Conservation (phyloP, 768 basidiomycete genomes). For the Tremella fuciformis region DNA sequence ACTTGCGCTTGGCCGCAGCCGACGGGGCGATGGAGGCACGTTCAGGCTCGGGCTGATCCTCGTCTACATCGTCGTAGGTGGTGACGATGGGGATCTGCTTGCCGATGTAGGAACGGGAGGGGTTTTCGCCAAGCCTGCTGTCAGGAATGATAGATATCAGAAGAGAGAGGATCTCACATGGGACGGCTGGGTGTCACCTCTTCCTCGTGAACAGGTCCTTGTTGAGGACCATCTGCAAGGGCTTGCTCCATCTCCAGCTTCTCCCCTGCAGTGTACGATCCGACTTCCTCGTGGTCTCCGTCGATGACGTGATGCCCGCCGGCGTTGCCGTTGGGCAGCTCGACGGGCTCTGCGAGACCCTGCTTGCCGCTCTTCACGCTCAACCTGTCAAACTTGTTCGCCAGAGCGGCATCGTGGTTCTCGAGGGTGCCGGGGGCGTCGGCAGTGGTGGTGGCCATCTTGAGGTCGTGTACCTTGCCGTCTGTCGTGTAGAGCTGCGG, state of each 20-base stretch:
- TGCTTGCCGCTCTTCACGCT: conserved; percentile 11
- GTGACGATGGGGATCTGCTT: conserved; percentile 44
- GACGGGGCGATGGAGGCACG: not conserved
- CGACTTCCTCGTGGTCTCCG: too few species aligned
- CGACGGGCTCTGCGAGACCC: conserved; percentile 6
- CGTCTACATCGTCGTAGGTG: conserved; percentile 37
- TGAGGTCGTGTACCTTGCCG: conserved; percentile 1
- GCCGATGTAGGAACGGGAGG: conserved; percentile 37
- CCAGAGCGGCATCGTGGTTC: conserved; percentile 11
- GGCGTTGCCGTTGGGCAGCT: conserved; percentile 9
- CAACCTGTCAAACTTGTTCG: conserved; percentile 8
- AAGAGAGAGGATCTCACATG: conserved; percentile 1
- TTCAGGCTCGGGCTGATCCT: conserved; percentile 8
- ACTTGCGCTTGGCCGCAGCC: conserved; percentile 1
- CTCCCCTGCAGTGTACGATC: not conserved
- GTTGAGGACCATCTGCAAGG: not conserved
- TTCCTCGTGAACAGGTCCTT: not conserved
- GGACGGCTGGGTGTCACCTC: not conserved
- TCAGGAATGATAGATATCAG: not conserved
- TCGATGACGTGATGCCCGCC: too few species aligned
- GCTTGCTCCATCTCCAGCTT: conserved; percentile 1
- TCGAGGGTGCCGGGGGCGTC: not conserved
- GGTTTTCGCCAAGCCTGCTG: conserved; percentile 18
- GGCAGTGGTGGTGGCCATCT: not conserved
- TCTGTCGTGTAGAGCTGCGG: conserved; percentile 20